Evolutionary conservation across 768 basidiomycete genomes (phyloP).

Genomic region (Lepiota venenata): DNA sequence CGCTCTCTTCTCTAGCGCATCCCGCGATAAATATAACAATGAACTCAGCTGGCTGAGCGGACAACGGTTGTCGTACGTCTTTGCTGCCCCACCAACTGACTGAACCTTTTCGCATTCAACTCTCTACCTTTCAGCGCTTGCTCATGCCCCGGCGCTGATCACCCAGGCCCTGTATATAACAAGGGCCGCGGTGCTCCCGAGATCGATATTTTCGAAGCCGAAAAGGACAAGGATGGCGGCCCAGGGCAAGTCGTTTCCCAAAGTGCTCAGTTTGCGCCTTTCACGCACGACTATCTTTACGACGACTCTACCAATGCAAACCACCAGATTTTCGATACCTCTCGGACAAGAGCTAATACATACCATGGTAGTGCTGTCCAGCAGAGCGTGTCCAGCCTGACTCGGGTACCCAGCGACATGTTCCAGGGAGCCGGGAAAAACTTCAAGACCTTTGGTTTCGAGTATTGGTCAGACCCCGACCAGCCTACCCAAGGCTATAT

Average conservation of each 20-base stretch:
- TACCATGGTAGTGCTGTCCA: slow-evolving; percentile 56
- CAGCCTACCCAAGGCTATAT: slow-evolving; percentile 58
- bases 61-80: slow-evolving; percentile 65
- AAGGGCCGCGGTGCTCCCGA: slow-evolving; percentile 75
- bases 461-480: slow-evolving; percentile 65
- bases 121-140: slow-evolving; percentile 51
- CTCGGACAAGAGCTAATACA: slow-evolving; percentile 31
- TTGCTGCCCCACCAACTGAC: not conserved
- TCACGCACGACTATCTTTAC: slow-evolving; percentile 40
- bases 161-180: slow-evolving; percentile 60
- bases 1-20: slow-evolving; percentile 49
- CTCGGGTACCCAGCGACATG: slow-evolving; percentile 44
- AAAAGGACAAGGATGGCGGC: slow-evolving; percentile 49
- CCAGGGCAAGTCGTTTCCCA: slow-evolving; percentile 66
- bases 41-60: slow-evolving; percentile 75
- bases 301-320: slow-evolving; percentile 27
- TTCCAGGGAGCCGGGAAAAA: slow-evolving; percentile 53
- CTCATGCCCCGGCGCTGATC: slow-evolving; percentile 72
- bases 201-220: slow-evolving; percentile 81
- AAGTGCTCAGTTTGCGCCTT: slow-evolving; percentile 67
- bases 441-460: slow-evolving; percentile 49
- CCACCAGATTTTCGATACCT: slow-evolving; percentile 30
- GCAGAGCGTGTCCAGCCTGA: slow-evolving; percentile 51
- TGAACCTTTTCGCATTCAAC: not conserved
- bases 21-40: slow-evolving; percentile 47